Evolutionary conservation across 345 rosid genomes (phyloP).

Genomic region (Trapa bicornis): DNA sequence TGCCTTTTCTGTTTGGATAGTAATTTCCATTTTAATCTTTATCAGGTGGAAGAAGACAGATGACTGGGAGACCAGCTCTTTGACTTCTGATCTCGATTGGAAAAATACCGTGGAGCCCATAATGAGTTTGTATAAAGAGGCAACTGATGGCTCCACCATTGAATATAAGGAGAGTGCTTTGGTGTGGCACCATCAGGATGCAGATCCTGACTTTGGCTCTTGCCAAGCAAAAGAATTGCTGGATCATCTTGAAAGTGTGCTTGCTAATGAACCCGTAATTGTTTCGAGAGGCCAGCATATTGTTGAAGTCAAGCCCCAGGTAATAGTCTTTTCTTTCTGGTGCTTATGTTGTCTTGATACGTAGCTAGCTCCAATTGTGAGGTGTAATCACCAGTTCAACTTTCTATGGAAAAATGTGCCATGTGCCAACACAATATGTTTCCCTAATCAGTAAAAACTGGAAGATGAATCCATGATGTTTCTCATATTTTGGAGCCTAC

Average conservation of each 20-base stretch:
- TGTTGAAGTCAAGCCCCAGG: constrained; percentile 93
- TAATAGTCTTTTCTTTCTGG: constrained; percentile 4
- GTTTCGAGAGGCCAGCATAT: constrained; percentile 81
- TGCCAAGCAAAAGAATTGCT: constrained; percentile 84
- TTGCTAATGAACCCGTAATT: constrained; percentile 78
- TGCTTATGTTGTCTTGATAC: neutral
- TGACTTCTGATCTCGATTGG: constrained; percentile 68
- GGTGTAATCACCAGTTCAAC: neutral
- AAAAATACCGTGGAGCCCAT: constrained; percentile 64
- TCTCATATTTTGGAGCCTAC: no score
- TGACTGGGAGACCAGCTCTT: constrained; percentile 50
- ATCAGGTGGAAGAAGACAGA: constrained; percentile 47
- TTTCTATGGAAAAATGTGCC: neutral
- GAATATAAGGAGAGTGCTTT: constrained; percentile 73
- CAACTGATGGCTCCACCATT: constrained; percentile 79
- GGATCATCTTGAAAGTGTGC: constrained; percentile 74
- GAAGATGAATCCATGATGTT: no score
- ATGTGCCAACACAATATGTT: neutral
- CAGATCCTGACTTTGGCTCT: constrained; percentile 87
- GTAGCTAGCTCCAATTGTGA: neutral
- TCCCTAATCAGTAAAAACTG: neutral
- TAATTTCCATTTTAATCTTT: constrained; percentile 1
- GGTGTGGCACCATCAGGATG: constrained; percentile 94
- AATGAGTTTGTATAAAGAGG: constrained; percentile 63
- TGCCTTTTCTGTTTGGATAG: neutral